These are phyloP conservation scores for Aspergillus nomiae DNA, from an alignment of 2,329 filamentous ascomycete genomes.

Conservation along the genomic window DNA sequence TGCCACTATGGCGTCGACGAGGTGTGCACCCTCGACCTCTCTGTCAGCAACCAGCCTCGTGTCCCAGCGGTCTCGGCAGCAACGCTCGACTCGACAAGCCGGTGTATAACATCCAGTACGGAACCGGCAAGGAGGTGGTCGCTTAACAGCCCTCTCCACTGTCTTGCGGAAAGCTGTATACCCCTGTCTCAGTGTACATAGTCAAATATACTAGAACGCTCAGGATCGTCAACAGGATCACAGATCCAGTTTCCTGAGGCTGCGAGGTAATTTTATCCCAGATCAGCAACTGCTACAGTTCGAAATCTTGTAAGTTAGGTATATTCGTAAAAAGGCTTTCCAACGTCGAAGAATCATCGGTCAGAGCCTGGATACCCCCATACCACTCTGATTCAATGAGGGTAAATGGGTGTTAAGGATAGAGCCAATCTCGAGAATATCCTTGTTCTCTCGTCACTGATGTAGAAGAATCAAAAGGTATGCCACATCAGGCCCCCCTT, in stretches of 20 bases:
- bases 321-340: neutral
- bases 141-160: neutral
- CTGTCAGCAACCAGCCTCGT: slow-evolving; percentile 3
- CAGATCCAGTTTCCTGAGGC: neutral
- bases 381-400: too few species aligned
- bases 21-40: slow-evolving; percentile 3
- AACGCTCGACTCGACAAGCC: neutral
- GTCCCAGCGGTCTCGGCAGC: slow-evolving; percentile 1
- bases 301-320: neutral
- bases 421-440: too few species aligned
- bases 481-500: too few species aligned
- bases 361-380: too few species aligned
- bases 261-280: neutral
- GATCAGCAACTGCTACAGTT: neutral
- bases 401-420: too few species aligned
- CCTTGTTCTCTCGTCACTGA: too few species aligned
- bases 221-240: neutral
- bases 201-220: neutral
- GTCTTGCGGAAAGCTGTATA: neutral
- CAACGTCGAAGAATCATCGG: too few species aligned
- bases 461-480: too few species aligned
- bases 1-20: slow-evolving; percentile 2
- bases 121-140: neutral
- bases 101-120: slow-evolving; percentile 4
- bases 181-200: neutral